Percentiles rank a stretch among this genome's conserved stretches.
phyloP scores from a whole-genome alignment of 352 stramenopile species.

The Phytophthora pini region DNA sequence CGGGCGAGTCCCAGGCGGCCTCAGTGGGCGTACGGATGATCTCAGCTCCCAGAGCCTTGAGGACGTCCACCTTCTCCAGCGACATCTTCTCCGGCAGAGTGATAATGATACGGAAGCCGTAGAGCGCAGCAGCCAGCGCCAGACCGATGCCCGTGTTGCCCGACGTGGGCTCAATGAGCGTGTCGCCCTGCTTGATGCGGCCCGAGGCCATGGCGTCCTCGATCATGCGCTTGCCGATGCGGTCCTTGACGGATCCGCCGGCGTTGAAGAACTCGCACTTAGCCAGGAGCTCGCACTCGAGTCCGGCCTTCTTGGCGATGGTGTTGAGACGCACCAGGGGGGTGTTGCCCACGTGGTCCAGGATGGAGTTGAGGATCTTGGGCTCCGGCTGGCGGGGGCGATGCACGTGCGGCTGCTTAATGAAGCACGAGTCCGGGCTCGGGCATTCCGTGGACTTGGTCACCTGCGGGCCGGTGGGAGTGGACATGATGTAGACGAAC shows the following conservation, averaged over 20 bases:
- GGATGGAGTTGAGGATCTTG: constrained; percentile 93
- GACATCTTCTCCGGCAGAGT: constrained; percentile 97
- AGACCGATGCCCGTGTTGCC: constrained; percentile 98
- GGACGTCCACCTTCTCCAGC: constrained; percentile 96
- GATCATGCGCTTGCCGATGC: constrained; percentile 92
- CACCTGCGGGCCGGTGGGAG: constrained; percentile 26
- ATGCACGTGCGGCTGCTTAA: constrained; percentile 73
- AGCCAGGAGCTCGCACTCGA: constrained; percentile 93
- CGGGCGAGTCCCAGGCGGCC: constrained; percentile 95
- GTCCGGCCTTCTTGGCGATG: constrained; percentile 94
- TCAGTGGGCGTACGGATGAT: constrained; percentile 97
- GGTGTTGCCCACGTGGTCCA: constrained; percentile 96
- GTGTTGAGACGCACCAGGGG: constrained; percentile 93
- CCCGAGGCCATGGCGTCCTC: constrained; percentile 93
- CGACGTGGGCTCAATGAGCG: constrained; percentile 97
- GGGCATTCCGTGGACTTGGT: constrained; percentile 48
- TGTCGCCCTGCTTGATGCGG: constrained; percentile 94
- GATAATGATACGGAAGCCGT: constrained; percentile 97
- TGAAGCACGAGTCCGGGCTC: constrained; percentile 65
- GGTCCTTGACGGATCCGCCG: constrained; percentile 92
- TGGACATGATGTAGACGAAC: constrained; percentile 15
- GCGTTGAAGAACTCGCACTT: constrained; percentile 99
- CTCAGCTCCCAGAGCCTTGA: constrained; percentile 96
- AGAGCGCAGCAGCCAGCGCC: constrained; percentile 95
- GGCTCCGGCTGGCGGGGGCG: constrained; percentile 61